Evolutionary conservation across 306 rosid genomes (phyloP).

Genomic region (Phaseolus lunatus): DNA sequence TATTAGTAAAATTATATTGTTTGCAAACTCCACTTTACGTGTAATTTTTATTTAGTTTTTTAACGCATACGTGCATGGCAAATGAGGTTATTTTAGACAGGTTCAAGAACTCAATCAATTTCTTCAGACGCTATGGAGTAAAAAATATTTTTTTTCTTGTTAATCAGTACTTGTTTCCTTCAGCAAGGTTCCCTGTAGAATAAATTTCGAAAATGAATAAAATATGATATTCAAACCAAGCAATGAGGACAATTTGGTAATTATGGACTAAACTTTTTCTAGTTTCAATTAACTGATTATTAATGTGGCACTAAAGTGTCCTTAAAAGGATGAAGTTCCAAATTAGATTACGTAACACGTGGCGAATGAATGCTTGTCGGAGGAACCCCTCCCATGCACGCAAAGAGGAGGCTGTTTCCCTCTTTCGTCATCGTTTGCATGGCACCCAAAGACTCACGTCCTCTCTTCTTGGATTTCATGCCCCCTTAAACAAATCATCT

Average conservation of each 20-base stretch:
- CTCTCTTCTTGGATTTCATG: constrained; percentile 59
- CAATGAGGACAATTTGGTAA: constrained; percentile 32
- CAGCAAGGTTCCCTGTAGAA: too few species aligned
- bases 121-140: neutral
- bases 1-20: neutral
- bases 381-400: constrained; percentile 78
- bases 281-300: neutral
- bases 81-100: neutral
- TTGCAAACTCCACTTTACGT: neutral
- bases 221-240: neutral
- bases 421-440: constrained; percentile 67
- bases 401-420: constrained; percentile 50
- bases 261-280: neutral
- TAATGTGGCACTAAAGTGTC: neutral
- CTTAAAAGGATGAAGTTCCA: constrained; percentile 37
- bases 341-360: constrained; percentile 60
- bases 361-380: constrained; percentile 58
- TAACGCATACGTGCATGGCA: neutral
- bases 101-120: neutral
- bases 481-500: constrained; percentile 34
- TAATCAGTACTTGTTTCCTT: neutral
- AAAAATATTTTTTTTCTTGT: neutral
- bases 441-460: constrained; percentile 56
- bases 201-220: constrained; percentile 7
- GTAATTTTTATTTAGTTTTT: neutral